Conservation (phyloP, 495 filamentous ascomycete species). For the Podospora didyma region DNA sequence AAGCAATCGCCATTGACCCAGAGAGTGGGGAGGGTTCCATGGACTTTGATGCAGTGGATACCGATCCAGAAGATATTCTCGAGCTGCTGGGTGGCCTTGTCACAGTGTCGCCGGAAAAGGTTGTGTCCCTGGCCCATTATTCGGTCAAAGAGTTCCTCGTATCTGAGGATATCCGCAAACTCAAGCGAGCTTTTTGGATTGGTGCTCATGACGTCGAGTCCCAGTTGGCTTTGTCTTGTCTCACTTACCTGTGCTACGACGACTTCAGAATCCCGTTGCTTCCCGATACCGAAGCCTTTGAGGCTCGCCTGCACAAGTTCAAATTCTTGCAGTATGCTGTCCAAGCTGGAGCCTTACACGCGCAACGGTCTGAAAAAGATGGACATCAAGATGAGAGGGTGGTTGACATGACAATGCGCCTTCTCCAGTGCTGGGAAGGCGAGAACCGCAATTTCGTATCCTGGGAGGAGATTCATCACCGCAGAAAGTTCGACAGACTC, state of each 20-base stretch:
- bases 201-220: slow-evolving; percentile 3
- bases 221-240: not conserved
- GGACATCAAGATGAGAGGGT: not conserved
- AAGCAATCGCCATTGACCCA: slow-evolving; percentile 13
- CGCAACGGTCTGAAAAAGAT: not conserved
- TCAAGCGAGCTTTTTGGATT: slow-evolving; percentile 5
- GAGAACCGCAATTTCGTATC: not conserved
- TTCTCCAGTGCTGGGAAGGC: not conserved
- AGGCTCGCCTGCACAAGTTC: not conserved
- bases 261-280: not conserved
- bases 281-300: not conserved
- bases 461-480: not conserved
- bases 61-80: slow-evolving; percentile 8
- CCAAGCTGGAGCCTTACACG: slow-evolving; percentile 1
- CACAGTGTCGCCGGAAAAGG: slow-evolving; percentile 1
- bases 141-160: slow-evolving; percentile 26
- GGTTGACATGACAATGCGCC: not conserved
- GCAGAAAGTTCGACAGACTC: not conserved
- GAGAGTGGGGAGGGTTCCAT: slow-evolving; percentile 4
- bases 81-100: slow-evolving; percentile 3
- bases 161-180: slow-evolving; percentile 6
- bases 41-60: slow-evolving; percentile 3
- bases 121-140: slow-evolving; percentile 21
- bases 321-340: slow-evolving; percentile 1
- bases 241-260: slow-evolving; percentile 8